phyloP scores from a whole-genome alignment of 129 eudicot genomes.

The Logfia minima region DNA sequence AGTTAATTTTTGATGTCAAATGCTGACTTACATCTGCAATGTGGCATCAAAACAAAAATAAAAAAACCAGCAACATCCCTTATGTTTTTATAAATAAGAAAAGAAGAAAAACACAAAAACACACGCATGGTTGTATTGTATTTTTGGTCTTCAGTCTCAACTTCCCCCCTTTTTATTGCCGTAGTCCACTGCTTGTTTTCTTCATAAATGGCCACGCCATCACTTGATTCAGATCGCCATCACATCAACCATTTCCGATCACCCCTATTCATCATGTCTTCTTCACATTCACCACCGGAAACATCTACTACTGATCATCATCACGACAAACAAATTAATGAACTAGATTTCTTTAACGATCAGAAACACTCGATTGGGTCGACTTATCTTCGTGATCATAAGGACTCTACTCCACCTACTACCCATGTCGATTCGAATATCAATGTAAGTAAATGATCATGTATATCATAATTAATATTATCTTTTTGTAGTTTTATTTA shows the following conservation, averaged over 20 bases:
- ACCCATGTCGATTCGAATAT: conserved; percentile 35
- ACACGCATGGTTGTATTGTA: conserved; percentile 26
- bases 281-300: conserved; percentile 15
- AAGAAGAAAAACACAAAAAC: conserved; percentile 5
- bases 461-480: not conserved
- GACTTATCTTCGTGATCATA: not conserved
- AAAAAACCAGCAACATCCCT: conserved; percentile 1
- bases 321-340: conserved; percentile 37
- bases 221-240: conserved; percentile 45
- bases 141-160: conserved; percentile 51
- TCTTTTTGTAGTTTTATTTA: not conserved
- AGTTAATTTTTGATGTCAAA: not conserved
- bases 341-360: conserved; percentile 59
- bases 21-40: conserved; percentile 23
- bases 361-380: conserved; percentile 27
- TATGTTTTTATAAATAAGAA: not conserved
- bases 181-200: conserved; percentile 44
- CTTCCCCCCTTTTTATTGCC: conserved; percentile 47
- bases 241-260: conserved; percentile 16
- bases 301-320: not conserved
- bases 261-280: conserved; percentile 9
- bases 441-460: conserved; percentile 37
- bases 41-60: conserved; percentile 9
- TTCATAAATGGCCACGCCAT: conserved; percentile 54
- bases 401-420: conserved; percentile 12